Percentiles rank a stretch among this genome's conserved stretches.
Evolutionary conservation across 164 flowering plant species (phyloP).

Genomic region (Vitis rotundifolia): DNA sequence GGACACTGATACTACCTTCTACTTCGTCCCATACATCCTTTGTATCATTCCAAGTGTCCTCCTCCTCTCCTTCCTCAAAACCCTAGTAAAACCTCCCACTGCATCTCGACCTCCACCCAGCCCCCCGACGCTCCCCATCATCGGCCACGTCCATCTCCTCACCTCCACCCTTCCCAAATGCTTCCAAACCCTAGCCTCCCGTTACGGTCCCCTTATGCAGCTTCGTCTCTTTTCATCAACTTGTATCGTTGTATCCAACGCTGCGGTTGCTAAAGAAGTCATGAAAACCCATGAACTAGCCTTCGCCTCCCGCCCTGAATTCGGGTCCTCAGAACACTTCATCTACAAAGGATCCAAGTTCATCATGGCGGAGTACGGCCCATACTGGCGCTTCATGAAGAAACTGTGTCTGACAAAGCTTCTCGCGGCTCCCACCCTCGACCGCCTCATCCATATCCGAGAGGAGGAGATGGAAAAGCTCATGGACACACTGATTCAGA

Average conservation of each 20-base stretch:
- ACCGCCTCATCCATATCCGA: constrained; percentile 13
- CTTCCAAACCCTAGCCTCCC: constrained; percentile 27
- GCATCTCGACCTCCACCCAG: constrained; percentile 19
- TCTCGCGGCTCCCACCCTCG: constrained; percentile 24
- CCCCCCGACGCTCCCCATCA: constrained; percentile 35
- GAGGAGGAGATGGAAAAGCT: constrained; percentile 28
- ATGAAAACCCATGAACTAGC: constrained; percentile 30
- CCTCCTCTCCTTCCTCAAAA: constrained; percentile 10
- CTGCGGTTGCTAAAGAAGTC: constrained; percentile 28
- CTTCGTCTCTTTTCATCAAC: constrained; percentile 28
- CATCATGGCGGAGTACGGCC: constrained; percentile 27
- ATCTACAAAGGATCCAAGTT: constrained; percentile 30
- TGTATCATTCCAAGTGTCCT: background rate
- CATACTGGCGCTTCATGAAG: constrained; percentile 45
- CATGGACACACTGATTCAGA: constrained; percentile 12
- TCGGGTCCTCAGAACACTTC: constrained; percentile 32
- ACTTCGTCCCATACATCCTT: too few species aligned
- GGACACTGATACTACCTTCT: too few species aligned
- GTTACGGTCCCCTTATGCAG: constrained; percentile 35
- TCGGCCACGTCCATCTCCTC: constrained; percentile 35
- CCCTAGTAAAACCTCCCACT: background rate
- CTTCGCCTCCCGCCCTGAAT: constrained; percentile 26
- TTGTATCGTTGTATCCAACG: constrained; percentile 23
- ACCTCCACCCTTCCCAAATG: constrained; percentile 18
- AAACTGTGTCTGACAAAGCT: constrained; percentile 38